Conservation (phyloP, 495 filamentous ascomycete genomes). For the Filosporella fistucella region DNA sequence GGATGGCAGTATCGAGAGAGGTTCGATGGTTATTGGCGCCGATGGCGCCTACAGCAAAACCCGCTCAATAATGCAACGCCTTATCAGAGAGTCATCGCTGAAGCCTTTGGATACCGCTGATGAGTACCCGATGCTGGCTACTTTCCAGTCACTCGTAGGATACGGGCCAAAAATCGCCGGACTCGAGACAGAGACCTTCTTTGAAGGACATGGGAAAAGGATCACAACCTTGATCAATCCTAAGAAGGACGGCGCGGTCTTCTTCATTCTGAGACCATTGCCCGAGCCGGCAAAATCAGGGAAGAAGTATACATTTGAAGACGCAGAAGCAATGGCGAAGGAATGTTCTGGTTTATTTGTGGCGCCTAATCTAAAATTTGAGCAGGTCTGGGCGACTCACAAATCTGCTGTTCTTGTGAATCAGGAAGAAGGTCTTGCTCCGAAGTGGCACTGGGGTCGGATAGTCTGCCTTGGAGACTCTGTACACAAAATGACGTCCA, state of each 20-base stretch:
- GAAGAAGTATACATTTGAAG: conserved; percentile 6
- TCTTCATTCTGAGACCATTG: conserved; percentile 3
- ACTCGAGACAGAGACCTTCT: conserved; percentile 2
- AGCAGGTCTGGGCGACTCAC: neutral
- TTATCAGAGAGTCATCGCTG: conserved; percentile 3
- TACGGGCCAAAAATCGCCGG: conserved; percentile 4
- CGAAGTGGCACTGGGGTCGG: conserved; percentile 3
- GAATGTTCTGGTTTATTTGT: conserved; percentile 2
- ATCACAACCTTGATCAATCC: conserved; percentile 3
- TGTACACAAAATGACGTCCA: conserved; percentile 5
- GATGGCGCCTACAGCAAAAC: conserved; percentile 4
- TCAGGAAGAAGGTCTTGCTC: conserved; percentile 3
- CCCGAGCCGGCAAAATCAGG: conserved; percentile 1
- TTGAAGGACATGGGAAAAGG: conserved; percentile 4
- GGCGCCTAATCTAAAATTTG: conserved; percentile 3
- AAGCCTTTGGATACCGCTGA: conserved; percentile 5
- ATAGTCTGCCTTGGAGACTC: conserved; percentile 6
- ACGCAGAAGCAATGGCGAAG: conserved; percentile 1
- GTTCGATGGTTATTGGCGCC: conserved; percentile 4
- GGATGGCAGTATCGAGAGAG: conserved; percentile 3
- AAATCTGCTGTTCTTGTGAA: conserved; percentile 4
- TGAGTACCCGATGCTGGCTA: conserved; percentile 3
- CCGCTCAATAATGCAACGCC: conserved; percentile 3
- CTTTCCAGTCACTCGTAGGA: conserved; percentile 4
- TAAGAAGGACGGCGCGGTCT: conserved; percentile 4